Conservation (phyloP, 208 protist genomes). For the Trypanosoma theileri region DNA sequence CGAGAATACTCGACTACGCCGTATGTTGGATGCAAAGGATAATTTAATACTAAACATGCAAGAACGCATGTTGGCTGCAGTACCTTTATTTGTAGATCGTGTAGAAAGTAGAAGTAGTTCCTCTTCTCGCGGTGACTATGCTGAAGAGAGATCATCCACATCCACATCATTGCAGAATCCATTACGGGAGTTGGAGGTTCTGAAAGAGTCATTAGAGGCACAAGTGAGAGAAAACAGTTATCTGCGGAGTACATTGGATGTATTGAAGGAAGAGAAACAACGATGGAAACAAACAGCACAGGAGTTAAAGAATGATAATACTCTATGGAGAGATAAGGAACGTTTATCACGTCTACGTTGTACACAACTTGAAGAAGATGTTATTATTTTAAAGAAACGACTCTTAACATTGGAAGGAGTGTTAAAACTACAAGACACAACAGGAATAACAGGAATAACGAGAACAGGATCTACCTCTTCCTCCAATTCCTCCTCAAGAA, state of each 20-base stretch:
- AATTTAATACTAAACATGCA: conserved; percentile 28
- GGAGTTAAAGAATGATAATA: conserved; percentile 23
- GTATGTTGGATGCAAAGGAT: conserved; percentile 29
- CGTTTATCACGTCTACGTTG: conserved; percentile 19
- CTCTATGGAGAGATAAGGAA: conserved; percentile 14
- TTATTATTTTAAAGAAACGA: conserved; percentile 55
- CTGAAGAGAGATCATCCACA: not conserved
- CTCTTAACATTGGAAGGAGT: conserved; percentile 35
- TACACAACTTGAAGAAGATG: conserved; percentile 42
- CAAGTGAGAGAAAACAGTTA: conserved; percentile 2
- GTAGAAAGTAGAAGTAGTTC: conserved; percentile 8
- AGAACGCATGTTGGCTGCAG: conserved; percentile 14
- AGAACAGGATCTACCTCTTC: too few relatives aligned
- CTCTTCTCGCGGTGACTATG: not conserved
- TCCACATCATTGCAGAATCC: not conserved
- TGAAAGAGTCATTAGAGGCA: conserved; percentile 4
- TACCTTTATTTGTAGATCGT: conserved; percentile 8
- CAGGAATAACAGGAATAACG: not conserved
- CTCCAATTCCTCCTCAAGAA: too few relatives aligned
- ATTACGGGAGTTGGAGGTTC: not conserved
- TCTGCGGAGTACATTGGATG: conserved; percentile 9
- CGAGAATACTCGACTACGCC: conserved; percentile 14
- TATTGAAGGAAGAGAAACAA: conserved; percentile 14
- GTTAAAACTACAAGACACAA: not conserved
- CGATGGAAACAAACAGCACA: conserved; percentile 22